Evolutionary conservation across 768 basidiomycete species (phyloP).

Genomic region (Mycena latifolia): DNA sequence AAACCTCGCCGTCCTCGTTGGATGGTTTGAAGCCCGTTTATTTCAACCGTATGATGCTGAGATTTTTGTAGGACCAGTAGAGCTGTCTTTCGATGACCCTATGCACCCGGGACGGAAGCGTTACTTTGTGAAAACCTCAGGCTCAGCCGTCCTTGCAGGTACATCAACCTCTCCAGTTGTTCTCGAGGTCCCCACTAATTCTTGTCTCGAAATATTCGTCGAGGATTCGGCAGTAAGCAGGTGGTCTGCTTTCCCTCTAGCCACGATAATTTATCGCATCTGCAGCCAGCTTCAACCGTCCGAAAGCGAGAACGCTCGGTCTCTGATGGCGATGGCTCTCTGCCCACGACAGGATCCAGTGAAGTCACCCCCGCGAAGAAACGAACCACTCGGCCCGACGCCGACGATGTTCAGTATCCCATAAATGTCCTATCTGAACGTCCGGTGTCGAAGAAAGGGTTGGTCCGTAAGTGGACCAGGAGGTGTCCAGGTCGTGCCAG

Average conservation of each 20-base stretch:
- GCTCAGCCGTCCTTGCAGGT: not conserved
- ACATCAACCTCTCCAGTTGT: not conserved
- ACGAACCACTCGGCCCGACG: not conserved
- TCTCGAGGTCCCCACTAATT: not conserved
- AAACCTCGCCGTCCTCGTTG: not conserved
- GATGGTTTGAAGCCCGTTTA: not conserved
- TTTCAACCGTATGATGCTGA: too few relatives aligned
- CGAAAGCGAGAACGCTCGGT: not conserved
- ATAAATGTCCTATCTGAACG: not conserved
- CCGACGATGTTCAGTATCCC: not conserved
- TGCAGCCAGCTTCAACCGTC: not conserved
- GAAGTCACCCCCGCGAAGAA: not conserved
- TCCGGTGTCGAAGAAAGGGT: too few relatives aligned
- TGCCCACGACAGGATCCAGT: not conserved
- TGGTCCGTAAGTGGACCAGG: too few relatives aligned
- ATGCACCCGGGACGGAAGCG: not conserved
- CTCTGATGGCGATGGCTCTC: not conserved
- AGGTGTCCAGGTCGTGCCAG: too few relatives aligned
- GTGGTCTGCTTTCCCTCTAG: not conserved
- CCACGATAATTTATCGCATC: not conserved
- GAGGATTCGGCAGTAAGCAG: not conserved
- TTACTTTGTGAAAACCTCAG: constrained; percentile 8
- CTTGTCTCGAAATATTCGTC: not conserved
- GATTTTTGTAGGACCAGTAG: not conserved
- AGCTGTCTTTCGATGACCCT: not conserved